Evolutionary conservation across 148 eudicot genomes (phyloP), one percentile per base, ranked within the genome.

Genomic region (Nepenthes mirabilis): DNA sequence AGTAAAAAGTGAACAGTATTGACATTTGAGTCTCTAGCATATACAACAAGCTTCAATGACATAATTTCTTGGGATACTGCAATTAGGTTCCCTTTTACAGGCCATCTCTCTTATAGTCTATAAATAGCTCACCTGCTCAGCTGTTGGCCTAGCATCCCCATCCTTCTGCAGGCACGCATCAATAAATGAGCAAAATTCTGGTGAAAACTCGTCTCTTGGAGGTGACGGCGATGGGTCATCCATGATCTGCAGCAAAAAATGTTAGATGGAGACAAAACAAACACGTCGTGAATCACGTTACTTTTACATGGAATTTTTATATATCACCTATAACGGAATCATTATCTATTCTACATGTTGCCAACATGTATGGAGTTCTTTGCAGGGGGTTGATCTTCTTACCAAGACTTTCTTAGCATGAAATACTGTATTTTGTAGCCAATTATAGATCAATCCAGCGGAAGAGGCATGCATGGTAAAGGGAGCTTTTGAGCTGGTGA

Each of bases 151-250:
- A 52, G 84, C 73, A 62, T 75, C 81, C 49, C 90, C 69, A 75
- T 88, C 88, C 80, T 91, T 91, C 66, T 78, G 82, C 57, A 91
- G 79, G 75, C 98, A 91, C 65, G 69, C 88, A 69, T 88, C 88
- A 58, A 91, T 72, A 71, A 91, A 91, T 52, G 89, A 88, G 71
- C 90, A 88, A 66, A 91, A 88, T 64, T 91, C 98, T 6, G 96
- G 73, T 1, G 98, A 88, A 77, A 83, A 88, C 5, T 57, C 62
- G 62, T 82, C 72, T 47, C 73, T 80, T 64, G 83, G 71, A 33
- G 87, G 90, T n/a, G 91, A 81, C 43, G 98, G 96, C 40, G 98
- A 91, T 50, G 98, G 96, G 75, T 91, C 98, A 66, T 91, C 98
- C 70, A 88, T 70, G 48, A 91, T 91, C 98, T 91, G 79, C 57